Evolutionary conservation across 371 early-diverging fungal species (phyloP).

Genomic region (Gilbertella persicaria): DNA sequence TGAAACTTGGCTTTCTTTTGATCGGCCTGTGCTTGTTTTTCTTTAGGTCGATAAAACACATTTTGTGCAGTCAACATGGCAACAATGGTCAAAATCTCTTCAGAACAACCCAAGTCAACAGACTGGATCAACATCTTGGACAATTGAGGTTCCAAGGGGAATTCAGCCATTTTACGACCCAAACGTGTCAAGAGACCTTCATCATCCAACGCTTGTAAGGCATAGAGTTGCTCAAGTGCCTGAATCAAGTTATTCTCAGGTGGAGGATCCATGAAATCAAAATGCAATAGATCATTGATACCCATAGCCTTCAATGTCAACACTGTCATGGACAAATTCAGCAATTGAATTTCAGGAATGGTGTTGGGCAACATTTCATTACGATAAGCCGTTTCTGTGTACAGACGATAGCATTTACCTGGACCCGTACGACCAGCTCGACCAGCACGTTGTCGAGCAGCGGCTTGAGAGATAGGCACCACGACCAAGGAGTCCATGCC

Average conservation of each 20-base stretch:
- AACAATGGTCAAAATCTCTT: constrained; percentile 94
- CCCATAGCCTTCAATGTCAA: constrained; percentile 96
- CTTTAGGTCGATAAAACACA: constrained; percentile 95
- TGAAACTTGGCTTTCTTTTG: constrained; percentile 96
- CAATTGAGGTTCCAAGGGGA: constrained; percentile 93
- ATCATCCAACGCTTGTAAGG: constrained; percentile 92
- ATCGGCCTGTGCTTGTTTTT: constrained; percentile 94
- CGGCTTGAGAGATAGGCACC: constrained; percentile 93
- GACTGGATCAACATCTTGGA: constrained; percentile 92
- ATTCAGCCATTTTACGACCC: constrained; percentile 97
- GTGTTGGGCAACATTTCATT: constrained; percentile 96
- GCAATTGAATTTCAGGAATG: constrained; percentile 98
- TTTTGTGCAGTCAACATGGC: constrained; percentile 95
- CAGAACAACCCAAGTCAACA: constrained; percentile 91
- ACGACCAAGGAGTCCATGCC: constrained; percentile 96
- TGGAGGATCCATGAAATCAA: constrained; percentile 98
- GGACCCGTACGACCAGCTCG: constrained; percentile 98
- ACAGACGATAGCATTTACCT: constrained; percentile 96
- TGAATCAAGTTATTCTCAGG: constrained; percentile 90
- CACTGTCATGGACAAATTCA: constrained; percentile 91
- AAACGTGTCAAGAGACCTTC: constrained; percentile 92
- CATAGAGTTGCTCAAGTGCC: constrained; percentile 92
- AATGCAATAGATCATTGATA: constrained; percentile 92
- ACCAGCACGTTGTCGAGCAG: constrained; percentile 97
- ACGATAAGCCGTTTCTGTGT: constrained; percentile 93